Conservation (phyloP, 208 protist genomes). For the Vickermania ingenoplastis region DNA sequence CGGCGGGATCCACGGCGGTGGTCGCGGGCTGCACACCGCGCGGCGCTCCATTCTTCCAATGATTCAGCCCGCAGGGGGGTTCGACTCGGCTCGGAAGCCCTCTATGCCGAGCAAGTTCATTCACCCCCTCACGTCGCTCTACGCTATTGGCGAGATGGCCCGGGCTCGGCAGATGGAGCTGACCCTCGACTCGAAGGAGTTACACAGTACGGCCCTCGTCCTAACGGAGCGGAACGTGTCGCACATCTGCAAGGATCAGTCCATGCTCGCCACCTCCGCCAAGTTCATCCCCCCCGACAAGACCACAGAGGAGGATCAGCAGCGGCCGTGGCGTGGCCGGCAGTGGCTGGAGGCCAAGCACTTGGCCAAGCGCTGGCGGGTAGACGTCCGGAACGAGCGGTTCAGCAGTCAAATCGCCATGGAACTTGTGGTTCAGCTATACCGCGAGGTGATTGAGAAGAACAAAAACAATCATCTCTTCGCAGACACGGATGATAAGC, state of each 20-base stretch:
- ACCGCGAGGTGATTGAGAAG: conserved; percentile 7
- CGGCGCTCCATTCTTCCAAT: background rate
- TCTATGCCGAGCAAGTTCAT: background rate
- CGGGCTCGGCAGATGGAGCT: background rate
- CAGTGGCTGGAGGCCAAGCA: background rate
- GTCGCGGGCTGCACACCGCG: background rate
- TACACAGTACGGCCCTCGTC: background rate
- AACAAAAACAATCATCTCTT: conserved; percentile 1
- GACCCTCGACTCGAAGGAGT: background rate
- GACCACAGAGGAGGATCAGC: background rate
- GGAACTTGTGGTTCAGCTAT: conserved; percentile 11
- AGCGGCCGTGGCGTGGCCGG: background rate
- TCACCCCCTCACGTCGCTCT: background rate
- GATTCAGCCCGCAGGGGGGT: background rate
- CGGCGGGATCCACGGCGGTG: too few species aligned
- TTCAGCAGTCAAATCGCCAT: background rate
- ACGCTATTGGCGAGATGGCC: background rate
- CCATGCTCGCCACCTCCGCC: background rate
- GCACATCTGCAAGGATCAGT: background rate
- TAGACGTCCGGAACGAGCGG: conserved; percentile 5
- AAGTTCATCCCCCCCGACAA: background rate
- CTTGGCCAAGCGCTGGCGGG: background rate
- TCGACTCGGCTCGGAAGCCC: background rate
- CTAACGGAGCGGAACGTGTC: background rate
- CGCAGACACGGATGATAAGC: conserved; percentile 6